Evolutionary conservation across 495 filamentous ascomycete genomes (phyloP), one percentile per base, ranked within the genome.

Genomic region (Penicillium riverlandense): DNA sequence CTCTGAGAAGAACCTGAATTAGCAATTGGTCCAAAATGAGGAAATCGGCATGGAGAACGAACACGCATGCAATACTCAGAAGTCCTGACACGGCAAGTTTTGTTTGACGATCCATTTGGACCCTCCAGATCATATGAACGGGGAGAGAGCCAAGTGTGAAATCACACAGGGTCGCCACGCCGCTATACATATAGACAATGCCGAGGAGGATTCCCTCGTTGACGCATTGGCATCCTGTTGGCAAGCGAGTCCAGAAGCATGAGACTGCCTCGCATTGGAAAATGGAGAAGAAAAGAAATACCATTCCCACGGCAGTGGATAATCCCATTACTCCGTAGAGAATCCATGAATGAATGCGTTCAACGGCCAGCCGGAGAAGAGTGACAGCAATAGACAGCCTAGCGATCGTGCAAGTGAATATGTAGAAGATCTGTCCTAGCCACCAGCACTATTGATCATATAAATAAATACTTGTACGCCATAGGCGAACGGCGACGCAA

Each of bases 361-460:
- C 9, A 7, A 64, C 49, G 6, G 63, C 56, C 14, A 70, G 47
- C 11, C 68, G 59, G 30, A 71, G 58, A 10, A 69, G 61, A 7
- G 64, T 58, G 12, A 64, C 44, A 31, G 58, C 55, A 27, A 70
- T 70, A 6, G 68, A 65, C 3, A 58, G 42, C 35, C 63, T 65
- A 6, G 61, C 55, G 2, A 62, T 38, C 6, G 52, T 50, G 34
- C 48, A 54, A 8, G 60, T 51, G 47, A 63, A 54, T 10, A 65
- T 46, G 10, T 63, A 66, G 32, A 57, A 45, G 6, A 58, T 57
- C 43, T 67, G 59, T 7, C 59, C 56, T 0, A 69, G 44, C 45
- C 45, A 52, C 50, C 53, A 58, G 27, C 35, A 46, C 56, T 59
- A 41, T 14, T n/a, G n/a, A 15, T 29, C 11, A 40, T 4, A 43